Evolutionary conservation across 2,329 filamentous ascomycete genomes (phyloP).

Genomic region (Phaeoacremonium minimum): DNA sequence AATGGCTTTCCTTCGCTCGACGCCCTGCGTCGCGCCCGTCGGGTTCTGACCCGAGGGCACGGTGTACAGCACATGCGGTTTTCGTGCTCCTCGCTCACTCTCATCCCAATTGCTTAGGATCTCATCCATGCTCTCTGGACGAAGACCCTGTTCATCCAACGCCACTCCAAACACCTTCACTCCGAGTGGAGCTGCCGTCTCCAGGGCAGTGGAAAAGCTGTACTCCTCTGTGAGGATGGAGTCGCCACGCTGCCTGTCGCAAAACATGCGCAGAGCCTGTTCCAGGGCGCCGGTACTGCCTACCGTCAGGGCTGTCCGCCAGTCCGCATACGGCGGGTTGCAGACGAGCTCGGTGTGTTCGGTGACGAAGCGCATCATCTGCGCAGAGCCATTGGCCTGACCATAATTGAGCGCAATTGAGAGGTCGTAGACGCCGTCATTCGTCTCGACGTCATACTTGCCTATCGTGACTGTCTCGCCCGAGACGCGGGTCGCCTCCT

Average conservation of each 20-base stretch:
- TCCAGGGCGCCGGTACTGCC: conserved; percentile 87
- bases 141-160: conserved; percentile 50
- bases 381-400: conserved; percentile 78
- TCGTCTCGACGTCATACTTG: conserved; percentile 65
- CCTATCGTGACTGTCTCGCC: conserved; percentile 60
- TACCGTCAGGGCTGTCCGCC: conserved; percentile 77
- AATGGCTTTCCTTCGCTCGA: conserved; percentile 62
- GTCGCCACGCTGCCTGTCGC: conserved; percentile 64
- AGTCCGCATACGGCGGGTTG: conserved; percentile 83
- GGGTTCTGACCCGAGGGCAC: conserved; percentile 83
- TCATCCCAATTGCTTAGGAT: conserved; percentile 47
- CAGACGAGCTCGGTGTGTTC: conserved; percentile 94
- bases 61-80: conserved; percentile 54
- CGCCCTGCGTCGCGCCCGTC: conserved; percentile 76
- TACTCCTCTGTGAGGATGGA: conserved; percentile 84
- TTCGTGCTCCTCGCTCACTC: conserved; percentile 35
- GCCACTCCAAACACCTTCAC: conserved; percentile 44
- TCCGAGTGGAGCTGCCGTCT: conserved; percentile 52
- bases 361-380: conserved; percentile 84
- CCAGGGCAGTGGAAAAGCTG: conserved; percentile 72
- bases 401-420: conserved; percentile 91
- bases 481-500: conserved; percentile 57
- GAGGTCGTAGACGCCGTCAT: conserved; percentile 66
- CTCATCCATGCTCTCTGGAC: conserved; percentile 47
- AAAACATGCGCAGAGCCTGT: conserved; percentile 78